Percentiles rank a stretch among this genome's conserved stretches.
phyloP scores from a whole-genome alignment of 1,139 yeast species.

The Pichia sp. region DNA sequence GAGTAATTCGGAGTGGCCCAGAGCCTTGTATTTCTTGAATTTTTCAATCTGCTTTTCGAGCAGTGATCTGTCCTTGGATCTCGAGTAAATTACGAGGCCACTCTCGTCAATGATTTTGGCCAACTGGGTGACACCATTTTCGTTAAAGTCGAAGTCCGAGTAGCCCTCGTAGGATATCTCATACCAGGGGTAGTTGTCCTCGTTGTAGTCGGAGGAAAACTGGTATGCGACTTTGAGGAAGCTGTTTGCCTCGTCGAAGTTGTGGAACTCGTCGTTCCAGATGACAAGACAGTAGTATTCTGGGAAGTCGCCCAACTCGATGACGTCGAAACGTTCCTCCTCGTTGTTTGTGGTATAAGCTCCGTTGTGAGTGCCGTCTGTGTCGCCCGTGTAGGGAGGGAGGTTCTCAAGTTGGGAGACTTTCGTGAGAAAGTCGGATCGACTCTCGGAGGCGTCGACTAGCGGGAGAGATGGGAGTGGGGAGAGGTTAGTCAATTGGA shows the following conservation, averaged over 20 bases:
- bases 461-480: conserved; percentile 17
- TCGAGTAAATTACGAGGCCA: conserved; percentile 12
- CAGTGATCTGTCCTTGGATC: conserved; percentile 10
- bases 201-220: not conserved
- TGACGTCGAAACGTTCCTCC: conserved; percentile 6
- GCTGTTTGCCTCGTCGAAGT: conserved; percentile 45
- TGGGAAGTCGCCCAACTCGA: conserved; percentile 19
- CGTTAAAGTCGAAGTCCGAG: conserved; percentile 5
- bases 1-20: conserved; percentile 2
- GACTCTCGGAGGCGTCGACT: not conserved
- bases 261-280: conserved; percentile 75
- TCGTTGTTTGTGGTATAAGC: not conserved
- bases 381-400: conserved; percentile 1
- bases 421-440: not conserved
- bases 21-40: not conserved
- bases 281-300: conserved; percentile 40
- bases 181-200: conserved; percentile 12
- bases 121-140: conserved; percentile 6
- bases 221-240: conserved; percentile 36
- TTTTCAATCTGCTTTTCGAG: conserved; percentile 1
- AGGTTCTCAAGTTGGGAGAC: not conserved
- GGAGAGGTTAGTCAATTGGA: conserved; percentile 24
- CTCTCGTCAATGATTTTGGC: conserved; percentile 15
- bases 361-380: conserved; percentile 7
- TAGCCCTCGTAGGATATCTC: conserved; percentile 8